phyloP scores from a whole-genome alignment of 2,329 filamentous ascomycete genomes.

The Colletotrichum costaricense region DNA sequence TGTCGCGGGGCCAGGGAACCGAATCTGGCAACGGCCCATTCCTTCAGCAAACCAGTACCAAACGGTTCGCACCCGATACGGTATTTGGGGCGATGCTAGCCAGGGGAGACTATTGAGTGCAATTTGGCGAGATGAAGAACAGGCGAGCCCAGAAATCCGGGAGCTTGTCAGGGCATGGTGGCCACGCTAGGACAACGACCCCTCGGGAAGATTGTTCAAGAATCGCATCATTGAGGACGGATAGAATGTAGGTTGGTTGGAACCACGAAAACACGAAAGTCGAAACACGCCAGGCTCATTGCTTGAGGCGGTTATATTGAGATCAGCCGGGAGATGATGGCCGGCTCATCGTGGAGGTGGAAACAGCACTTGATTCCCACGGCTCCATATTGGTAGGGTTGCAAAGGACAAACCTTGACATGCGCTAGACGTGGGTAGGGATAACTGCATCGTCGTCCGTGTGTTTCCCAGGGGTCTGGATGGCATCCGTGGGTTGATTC shows the following conservation, averaged over 20 bases:
- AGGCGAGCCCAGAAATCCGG: slow-evolving; percentile 19
- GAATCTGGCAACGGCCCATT: slow-evolving; percentile 21
- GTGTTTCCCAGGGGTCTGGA: neutral
- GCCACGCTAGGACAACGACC: neutral
- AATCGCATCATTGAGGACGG: neutral
- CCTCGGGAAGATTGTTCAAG: neutral
- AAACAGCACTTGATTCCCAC: neutral
- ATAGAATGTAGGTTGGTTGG: neutral
- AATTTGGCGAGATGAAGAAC: slow-evolving; percentile 34
- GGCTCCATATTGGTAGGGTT: slow-evolving; percentile 9
- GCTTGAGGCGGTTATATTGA: neutral
- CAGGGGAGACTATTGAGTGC: slow-evolving; percentile 26
- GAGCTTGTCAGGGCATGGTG: slow-evolving; percentile 3
- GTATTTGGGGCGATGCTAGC: slow-evolving; percentile 28
- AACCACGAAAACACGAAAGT: neutral
- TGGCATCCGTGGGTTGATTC: neutral
- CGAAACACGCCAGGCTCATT: neutral
- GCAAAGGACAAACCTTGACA: neutral
- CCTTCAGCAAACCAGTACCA: slow-evolving; percentile 3
- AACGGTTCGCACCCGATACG: slow-evolving; percentile 15
- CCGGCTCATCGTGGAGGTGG: neutral
- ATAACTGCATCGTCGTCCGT: neutral
- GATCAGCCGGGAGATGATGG: neutral
- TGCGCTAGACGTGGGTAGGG: neutral
- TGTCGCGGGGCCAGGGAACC: slow-evolving; percentile 21